These are phyloP conservation scores for Pilatotrama ljubarskyi DNA, from an alignment of 768 basidiomycete genomes.

Conservation along the genomic window DNA sequence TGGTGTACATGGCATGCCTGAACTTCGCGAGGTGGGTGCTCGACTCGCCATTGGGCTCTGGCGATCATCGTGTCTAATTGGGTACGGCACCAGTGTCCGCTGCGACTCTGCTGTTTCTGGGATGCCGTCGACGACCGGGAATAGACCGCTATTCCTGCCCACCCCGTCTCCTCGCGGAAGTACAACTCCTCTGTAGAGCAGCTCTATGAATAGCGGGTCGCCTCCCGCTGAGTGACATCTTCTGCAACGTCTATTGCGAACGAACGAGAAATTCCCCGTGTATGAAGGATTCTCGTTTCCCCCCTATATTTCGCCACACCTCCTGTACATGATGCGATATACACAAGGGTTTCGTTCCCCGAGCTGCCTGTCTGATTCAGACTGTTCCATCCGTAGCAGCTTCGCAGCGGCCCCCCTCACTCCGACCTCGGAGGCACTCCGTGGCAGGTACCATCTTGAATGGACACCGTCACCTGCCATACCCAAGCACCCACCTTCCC, in stretches of 20 bases:
- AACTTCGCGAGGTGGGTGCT: not conserved
- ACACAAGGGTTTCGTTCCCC: too few species aligned
- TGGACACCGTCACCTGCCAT: not conserved
- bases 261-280: not conserved
- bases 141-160: conserved; percentile 8
- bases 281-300: too few species aligned
- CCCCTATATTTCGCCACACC: not conserved
- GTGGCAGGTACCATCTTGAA: not conserved
- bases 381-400: too few species aligned
- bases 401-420: too few species aligned
- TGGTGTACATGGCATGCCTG: conserved; percentile 1
- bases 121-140: not conserved
- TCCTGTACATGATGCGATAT: too few species aligned
- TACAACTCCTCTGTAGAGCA: not conserved
- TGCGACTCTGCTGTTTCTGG: not conserved
- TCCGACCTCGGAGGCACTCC: too few species aligned
- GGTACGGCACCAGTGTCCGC: not conserved
- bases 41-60: not conserved
- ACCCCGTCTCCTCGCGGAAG: not conserved
- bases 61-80: conserved; percentile 1
- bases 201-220: conserved; percentile 1
- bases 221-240: not conserved
- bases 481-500: not conserved
- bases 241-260: conserved; percentile 3
- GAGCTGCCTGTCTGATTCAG: too few species aligned